Conservation (phyloP, 345 rosid genomes). For the Aurinia saxatilis region DNA sequence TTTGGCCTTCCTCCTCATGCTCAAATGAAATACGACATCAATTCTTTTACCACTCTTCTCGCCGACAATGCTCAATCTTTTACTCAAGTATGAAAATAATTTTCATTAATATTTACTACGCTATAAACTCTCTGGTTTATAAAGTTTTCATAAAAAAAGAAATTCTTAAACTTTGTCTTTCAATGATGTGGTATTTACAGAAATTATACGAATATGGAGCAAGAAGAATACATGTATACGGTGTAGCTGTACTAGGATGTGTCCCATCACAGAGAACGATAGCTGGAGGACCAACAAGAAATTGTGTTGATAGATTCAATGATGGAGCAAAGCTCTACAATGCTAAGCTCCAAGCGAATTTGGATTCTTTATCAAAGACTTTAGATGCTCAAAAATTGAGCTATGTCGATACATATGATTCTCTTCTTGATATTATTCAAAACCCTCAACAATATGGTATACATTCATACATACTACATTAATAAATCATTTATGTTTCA, state of each 20-base stretch:
- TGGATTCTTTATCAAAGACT: constrained; percentile 12
- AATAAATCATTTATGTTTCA: neutral
- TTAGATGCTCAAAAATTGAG: constrained; percentile 21
- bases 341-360: constrained; percentile 3
- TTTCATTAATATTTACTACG: too few species aligned
- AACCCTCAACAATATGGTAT: constrained; percentile 51
- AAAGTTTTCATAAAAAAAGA: too few species aligned
- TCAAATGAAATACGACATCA: constrained; percentile 29
- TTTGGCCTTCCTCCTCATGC: constrained; percentile 26
- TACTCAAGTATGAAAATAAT: too few species aligned
- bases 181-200: constrained; percentile 4
- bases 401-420: constrained; percentile 34
- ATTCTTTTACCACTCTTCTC: constrained; percentile 37
- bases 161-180: neutral
- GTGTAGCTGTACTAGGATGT: constrained; percentile 29
- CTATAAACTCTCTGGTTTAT: too few species aligned
- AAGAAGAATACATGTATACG: constrained; percentile 20
- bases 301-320: constrained; percentile 18
- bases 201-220: constrained; percentile 20
- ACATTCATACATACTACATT: neutral
- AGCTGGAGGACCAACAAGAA: constrained; percentile 23
- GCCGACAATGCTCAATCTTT: constrained; percentile 33
- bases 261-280: constrained; percentile 30
- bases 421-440: constrained; percentile 36
- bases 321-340: constrained; percentile 25